A percentile compares a stretch with the other conserved stretches of the same genome.
phyloP scores from a whole-genome alignment of 768 basidiomycete genomes.

The Pulveroboletus sp. region DNA sequence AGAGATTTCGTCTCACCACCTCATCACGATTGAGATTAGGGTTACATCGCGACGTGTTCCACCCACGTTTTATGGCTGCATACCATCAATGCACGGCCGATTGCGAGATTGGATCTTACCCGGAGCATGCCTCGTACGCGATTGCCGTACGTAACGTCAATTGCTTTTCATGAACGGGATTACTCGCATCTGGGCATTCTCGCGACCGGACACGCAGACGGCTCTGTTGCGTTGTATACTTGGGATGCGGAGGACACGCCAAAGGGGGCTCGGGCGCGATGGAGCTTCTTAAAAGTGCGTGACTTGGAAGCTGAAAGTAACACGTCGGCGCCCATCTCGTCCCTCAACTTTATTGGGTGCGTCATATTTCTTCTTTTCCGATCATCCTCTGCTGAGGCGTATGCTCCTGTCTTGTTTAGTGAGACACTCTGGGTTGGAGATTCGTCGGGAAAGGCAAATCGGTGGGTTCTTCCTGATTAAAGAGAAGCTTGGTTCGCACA shows the following conservation, averaged over 20 bases:
- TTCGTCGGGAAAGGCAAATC: conserved; percentile 21
- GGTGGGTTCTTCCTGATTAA: conserved; percentile 23
- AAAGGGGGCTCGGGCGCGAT: conserved; percentile 60
- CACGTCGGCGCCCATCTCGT: conserved; percentile 52
- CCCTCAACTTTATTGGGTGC: conserved; percentile 82
- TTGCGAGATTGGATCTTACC: conserved; percentile 64
- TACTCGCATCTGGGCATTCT: conserved; percentile 75
- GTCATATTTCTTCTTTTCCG: conserved; percentile 8
- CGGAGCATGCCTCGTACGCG: conserved; percentile 42
- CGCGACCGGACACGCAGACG: conserved; percentile 77
- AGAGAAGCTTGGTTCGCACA: not conserved
- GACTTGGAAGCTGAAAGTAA: conserved; percentile 56
- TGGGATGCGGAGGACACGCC: conserved; percentile 80
- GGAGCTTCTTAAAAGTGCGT: conserved; percentile 72
- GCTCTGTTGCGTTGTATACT: conserved; percentile 75
- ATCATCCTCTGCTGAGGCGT: not conserved
- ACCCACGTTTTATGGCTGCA: conserved; percentile 67
- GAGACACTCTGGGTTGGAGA: conserved; percentile 28
- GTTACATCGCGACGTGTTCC: conserved; percentile 86
- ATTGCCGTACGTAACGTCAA: conserved; percentile 58
- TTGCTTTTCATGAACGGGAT: conserved; percentile 89
- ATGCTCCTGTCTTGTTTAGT: not conserved
- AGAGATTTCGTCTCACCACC: not conserved
- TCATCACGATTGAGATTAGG: conserved; percentile 44
- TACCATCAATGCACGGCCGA: conserved; percentile 82